These are phyloP conservation scores for Usnea hakonensis DNA, from an alignment of 495 filamentous ascomycete species.

Conservation along the genomic window DNA sequence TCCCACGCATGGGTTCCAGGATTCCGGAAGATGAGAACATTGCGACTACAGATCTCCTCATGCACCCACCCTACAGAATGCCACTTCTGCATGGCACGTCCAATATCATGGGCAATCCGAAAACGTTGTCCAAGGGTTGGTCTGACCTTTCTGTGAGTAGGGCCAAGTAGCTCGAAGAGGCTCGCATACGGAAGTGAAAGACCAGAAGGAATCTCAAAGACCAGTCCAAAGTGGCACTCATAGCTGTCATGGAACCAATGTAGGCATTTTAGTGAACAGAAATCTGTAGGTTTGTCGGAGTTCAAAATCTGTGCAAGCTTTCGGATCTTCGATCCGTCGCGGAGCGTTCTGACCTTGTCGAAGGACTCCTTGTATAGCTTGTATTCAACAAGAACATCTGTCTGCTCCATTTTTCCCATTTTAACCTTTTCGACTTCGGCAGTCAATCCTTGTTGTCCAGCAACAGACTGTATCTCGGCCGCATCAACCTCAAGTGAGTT, in stretches of 20 bases:
- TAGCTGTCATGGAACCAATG: slow-evolving; percentile 3
- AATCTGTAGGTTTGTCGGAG: background rate
- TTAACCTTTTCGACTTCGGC: background rate
- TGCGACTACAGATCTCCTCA: background rate
- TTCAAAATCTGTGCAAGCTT: background rate
- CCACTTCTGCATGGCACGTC: background rate
- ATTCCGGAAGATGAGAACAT: background rate
- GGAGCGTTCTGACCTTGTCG: background rate
- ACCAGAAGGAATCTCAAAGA: background rate
- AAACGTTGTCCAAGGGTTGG: background rate
- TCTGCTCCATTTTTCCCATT: background rate
- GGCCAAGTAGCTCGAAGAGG: background rate
- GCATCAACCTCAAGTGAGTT: background rate
- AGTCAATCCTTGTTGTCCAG: background rate
- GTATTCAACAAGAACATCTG: background rate
- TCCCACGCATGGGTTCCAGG: background rate
- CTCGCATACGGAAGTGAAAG: background rate
- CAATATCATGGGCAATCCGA: background rate
- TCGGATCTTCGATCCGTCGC: background rate
- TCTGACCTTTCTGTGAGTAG: background rate
- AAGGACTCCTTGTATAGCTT: background rate
- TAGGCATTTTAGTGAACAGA: background rate
- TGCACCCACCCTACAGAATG: background rate
- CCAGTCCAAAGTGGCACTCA: background rate
- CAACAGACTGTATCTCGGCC: background rate